Evolutionary conservation across 495 filamentous ascomycete species (phyloP), one percentile per base, ranked within the genome.

Genomic region (Daldinia bambusicola): DNA sequence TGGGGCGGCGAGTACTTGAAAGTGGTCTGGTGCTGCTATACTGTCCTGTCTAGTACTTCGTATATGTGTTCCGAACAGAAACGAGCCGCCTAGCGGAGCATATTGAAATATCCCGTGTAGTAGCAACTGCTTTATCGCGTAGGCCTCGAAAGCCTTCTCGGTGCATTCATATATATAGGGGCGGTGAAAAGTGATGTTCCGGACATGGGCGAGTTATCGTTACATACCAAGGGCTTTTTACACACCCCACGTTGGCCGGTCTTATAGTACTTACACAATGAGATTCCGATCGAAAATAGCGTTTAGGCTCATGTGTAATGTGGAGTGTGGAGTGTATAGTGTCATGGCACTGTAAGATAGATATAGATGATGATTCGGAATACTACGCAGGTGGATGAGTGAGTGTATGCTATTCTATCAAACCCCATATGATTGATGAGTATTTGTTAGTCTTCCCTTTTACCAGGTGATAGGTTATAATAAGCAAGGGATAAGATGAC

Each of bases 381-480:
- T 30, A 14, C 6, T 53, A 6, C 1, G 26, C 26, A 26, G 8
- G 12, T 32, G 12, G 26, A 53, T 53, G 14, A 32, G 20, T 48
- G 7, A 31, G 14, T n/a, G 20, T 48, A 2, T 32, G 50, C 20
- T 31, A 10, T 52, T 52, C 22, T n/a, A 52, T 14, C 13, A 18
- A 31, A 52, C 12, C 26, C 16, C 16, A 20, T 45, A 45, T 16
- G 16, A 45, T 45, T 45, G 16, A 9, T 45, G 18, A 9, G 9
- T n/a, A 18, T 14, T 22, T n/a, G 50, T 31, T 4, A 52, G 10
- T 14, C 26, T n/a, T 52, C 10, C 4, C 22, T 14, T 55, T 48
- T 61, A 55, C 45, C 18, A n/a, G 30, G 55, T 40, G 57, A 62
- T 14, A 48, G 43, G 43, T 56, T 51, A 48, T 26, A 26, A 36